These are phyloP conservation scores for Echinochloa phyllopogon DNA, from an alignment of 176 grass and related monocot species.

Conservation along the genomic window DNA sequence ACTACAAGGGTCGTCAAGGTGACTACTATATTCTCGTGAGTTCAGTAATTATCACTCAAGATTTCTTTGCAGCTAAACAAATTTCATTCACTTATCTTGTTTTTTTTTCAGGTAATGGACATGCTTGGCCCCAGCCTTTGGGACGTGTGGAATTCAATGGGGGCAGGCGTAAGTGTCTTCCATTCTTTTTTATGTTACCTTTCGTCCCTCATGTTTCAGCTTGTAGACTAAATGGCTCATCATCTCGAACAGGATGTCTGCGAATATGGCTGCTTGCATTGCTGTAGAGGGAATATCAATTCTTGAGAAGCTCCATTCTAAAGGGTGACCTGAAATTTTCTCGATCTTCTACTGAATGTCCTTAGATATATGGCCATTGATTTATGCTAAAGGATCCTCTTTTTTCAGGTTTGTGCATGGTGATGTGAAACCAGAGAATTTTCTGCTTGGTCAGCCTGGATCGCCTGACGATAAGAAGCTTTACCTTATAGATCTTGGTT, in stretches of 20 bases:
- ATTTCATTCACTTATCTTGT: constrained; percentile 16
- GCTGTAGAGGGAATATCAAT: constrained; percentile 91
- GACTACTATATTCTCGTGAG: constrained; percentile 88
- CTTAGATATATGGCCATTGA: constrained; percentile 3
- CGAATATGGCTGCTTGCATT: constrained; percentile 91
- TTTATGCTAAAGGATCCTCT: constrained; percentile 19
- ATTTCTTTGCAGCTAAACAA: constrained; percentile 31
- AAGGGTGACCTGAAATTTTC: constrained; percentile 62
- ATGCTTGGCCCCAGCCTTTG: constrained; percentile 98
- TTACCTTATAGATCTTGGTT: constrained; percentile 96
- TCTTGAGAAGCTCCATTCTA: constrained; percentile 89
- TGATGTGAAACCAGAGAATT: constrained; percentile 99
- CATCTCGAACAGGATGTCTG: constrained; percentile 70
- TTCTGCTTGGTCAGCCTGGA: constrained; percentile 91
- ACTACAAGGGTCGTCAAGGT: constrained; percentile 88
- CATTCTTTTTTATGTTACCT: constrained; percentile 38
- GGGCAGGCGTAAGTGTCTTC: constrained; percentile 71
- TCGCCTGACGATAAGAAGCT: constrained; percentile 92
- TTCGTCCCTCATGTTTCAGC: constrained; percentile 18
- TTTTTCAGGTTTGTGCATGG: constrained; percentile 94
- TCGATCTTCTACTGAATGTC: not conserved
- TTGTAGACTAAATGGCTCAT: constrained; percentile 31
- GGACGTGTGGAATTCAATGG: constrained; percentile 94
- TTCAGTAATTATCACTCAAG: constrained; percentile 42
- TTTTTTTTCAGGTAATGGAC: constrained; percentile 83